Conservation (phyloP, 371 early-diverging fungal genomes). For the Smittium mucronatum region DNA sequence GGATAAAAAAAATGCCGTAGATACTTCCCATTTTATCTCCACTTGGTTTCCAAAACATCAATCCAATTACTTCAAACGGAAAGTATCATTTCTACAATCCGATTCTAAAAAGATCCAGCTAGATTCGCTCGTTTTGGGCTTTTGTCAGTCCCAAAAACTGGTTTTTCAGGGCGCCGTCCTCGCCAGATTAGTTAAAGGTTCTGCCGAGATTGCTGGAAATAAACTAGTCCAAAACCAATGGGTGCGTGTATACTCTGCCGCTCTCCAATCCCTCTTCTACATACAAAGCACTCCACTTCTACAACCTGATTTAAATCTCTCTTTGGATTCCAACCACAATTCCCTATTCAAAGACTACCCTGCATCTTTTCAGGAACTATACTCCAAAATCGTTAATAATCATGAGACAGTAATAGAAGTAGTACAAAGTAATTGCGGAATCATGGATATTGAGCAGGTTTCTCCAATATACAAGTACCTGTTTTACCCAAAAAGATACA, state of each 20-base stretch:
- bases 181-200: not conserved
- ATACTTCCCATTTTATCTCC: not conserved
- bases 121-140: not conserved
- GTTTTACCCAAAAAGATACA: slow-evolving; percentile 15
- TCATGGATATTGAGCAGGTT: slow-evolving; percentile 18
- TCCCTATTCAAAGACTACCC: not conserved
- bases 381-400: not conserved
- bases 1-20: not conserved
- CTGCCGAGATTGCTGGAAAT: not conserved
- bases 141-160: not conserved
- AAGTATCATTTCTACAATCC: not conserved
- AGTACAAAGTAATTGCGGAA: slow-evolving; percentile 19
- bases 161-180: slow-evolving; percentile 1
- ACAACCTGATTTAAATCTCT: not conserved
- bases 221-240: not conserved
- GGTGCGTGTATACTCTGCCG: not conserved
- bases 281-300: not conserved
- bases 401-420: slow-evolving; percentile 16
- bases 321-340: not conserved
- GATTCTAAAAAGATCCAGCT: not conserved
- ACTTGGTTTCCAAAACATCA: not conserved
- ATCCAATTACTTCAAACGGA: not conserved
- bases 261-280: not conserved
- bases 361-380: too few species aligned
- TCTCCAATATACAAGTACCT: slow-evolving; percentile 19